These are phyloP conservation scores for Xylaria sp. DNA, from an alignment of 2,329 filamentous ascomycete genomes.

Conservation along the genomic window DNA sequence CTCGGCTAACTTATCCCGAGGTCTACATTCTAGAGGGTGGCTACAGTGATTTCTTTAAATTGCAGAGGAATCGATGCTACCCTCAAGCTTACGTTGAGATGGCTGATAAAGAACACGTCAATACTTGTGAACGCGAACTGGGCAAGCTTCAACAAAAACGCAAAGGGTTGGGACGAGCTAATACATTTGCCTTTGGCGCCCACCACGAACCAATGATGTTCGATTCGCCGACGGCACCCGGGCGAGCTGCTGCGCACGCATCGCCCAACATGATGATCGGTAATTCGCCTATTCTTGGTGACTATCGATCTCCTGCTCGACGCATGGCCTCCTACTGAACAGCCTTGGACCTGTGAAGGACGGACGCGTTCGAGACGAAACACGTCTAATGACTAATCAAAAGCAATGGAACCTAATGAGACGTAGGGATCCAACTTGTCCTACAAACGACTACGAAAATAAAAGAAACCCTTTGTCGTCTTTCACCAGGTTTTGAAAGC, in stretches of 20 bases:
- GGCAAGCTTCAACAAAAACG: conserved; percentile 88
- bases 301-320: conserved; percentile 65
- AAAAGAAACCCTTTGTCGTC: not conserved
- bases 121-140: conserved; percentile 93
- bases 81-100: conserved; percentile 98
- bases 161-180: conserved; percentile 84
- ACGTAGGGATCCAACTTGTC: not conserved
- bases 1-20: conserved; percentile 91
- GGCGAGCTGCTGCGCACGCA: conserved; percentile 55
- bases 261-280: conserved; percentile 58
- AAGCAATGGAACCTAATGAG: not conserved
- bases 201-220: conserved; percentile 69
- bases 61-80: conserved; percentile 83
- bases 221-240: conserved; percentile 69
- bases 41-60: conserved; percentile 90
- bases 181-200: conserved; percentile 91
- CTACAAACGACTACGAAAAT: not conserved
- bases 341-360: conserved; percentile 13
- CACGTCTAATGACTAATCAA: conserved; percentile 32
- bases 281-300: conserved; percentile 58
- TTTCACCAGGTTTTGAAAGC: conserved; percentile 12
- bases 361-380: conserved; percentile 16
- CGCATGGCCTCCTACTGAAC: conserved; percentile 72
- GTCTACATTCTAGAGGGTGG: conserved; percentile 97
- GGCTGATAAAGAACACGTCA: conserved; percentile 90